Evolutionary conservation across 164 flowering plant genomes (phyloP).

Genomic region (Buxus sempervirens): DNA sequence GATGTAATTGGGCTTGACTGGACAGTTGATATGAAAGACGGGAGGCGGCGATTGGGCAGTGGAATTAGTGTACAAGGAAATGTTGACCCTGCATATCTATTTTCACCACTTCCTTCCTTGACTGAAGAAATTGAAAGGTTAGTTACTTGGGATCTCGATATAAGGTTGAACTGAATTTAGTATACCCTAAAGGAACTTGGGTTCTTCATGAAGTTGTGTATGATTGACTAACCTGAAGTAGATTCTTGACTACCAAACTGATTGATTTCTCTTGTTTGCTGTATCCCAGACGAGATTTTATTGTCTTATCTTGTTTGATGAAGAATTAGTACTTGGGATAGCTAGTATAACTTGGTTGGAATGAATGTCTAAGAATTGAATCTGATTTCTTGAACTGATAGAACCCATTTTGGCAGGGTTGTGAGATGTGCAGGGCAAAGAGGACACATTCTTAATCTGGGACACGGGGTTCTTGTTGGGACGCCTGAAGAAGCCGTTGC

Average conservation of each 20-base stretch:
- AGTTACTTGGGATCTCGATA: not conserved
- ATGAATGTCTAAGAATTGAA: not conserved
- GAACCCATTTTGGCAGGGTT: constrained; percentile 54
- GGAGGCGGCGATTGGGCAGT: constrained; percentile 72
- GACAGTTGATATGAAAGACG: constrained; percentile 99
- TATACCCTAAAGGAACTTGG: not conserved
- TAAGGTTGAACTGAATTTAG: not conserved
- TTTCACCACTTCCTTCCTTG: constrained; percentile 76
- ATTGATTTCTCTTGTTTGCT: too few relatives aligned
- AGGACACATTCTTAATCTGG: constrained; percentile 92
- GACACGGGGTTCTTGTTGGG: constrained; percentile 96
- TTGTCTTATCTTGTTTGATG: too few relatives aligned
- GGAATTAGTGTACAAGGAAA: constrained; percentile 84
- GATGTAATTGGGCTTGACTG: constrained; percentile 99
- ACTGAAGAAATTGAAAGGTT: constrained; percentile 87
- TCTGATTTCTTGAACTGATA: constrained; percentile 3
- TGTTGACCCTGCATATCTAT: constrained; percentile 88
- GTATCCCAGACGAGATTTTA: too few relatives aligned
- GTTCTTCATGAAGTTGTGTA: too few relatives aligned
- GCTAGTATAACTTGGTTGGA: not conserved
- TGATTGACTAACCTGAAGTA: too few relatives aligned
- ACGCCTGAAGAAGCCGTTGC: constrained; percentile 98
- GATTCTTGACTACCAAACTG: too few relatives aligned
- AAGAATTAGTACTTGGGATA: too few relatives aligned
- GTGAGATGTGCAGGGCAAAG: constrained; percentile 80